phyloP scores from a whole-genome alignment of 2,329 filamentous ascomycete genomes.

The Mycosphaerelloides madeirae region DNA sequence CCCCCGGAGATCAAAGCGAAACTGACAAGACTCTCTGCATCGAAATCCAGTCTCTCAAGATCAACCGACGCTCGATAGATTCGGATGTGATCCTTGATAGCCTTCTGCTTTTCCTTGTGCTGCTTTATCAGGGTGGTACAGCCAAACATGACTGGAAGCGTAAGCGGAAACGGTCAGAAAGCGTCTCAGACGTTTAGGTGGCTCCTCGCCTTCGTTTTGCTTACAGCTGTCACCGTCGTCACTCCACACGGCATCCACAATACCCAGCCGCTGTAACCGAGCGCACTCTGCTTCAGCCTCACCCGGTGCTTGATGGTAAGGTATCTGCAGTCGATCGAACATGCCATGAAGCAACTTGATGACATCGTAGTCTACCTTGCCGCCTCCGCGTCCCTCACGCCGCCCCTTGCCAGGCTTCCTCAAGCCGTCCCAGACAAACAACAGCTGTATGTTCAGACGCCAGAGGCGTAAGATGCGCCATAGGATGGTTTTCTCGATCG shows the following conservation, averaged over 20 bases:
- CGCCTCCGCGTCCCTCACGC: slow-evolving; percentile 21
- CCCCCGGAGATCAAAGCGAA: slow-evolving; percentile 41
- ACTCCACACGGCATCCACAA: slow-evolving; percentile 48
- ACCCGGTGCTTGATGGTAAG: slow-evolving; percentile 42
- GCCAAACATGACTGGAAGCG: slow-evolving; percentile 51
- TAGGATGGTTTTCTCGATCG: slow-evolving; percentile 40
- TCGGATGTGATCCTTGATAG: slow-evolving; percentile 33
- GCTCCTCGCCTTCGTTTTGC: too few relatives aligned
- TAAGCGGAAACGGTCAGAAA: too few relatives aligned
- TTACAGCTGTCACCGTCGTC: slow-evolving; percentile 44
- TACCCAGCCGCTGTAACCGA: slow-evolving; percentile 38
- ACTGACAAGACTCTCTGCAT: slow-evolving; percentile 36
- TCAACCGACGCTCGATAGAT: slow-evolving; percentile 32
- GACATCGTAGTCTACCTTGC: slow-evolving; percentile 33
- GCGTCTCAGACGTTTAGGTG: too few relatives aligned
- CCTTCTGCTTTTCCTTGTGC: slow-evolving; percentile 31
- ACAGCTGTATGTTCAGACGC: slow-evolving; percentile 46
- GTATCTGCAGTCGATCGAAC: slow-evolving; percentile 38
- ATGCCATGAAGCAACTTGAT: slow-evolving; percentile 34
- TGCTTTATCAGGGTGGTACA: slow-evolving; percentile 39
- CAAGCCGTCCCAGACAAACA: slow-evolving; percentile 54
- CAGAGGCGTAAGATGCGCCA: slow-evolving; percentile 44
- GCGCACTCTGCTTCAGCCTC: slow-evolving; percentile 48
- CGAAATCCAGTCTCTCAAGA: slow-evolving; percentile 26
- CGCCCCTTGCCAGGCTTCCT: slow-evolving; percentile 31